Evolutionary conservation across 2,329 filamentous ascomycete genomes (phyloP).

Genomic region (Coniochaeta ligniaria): DNA sequence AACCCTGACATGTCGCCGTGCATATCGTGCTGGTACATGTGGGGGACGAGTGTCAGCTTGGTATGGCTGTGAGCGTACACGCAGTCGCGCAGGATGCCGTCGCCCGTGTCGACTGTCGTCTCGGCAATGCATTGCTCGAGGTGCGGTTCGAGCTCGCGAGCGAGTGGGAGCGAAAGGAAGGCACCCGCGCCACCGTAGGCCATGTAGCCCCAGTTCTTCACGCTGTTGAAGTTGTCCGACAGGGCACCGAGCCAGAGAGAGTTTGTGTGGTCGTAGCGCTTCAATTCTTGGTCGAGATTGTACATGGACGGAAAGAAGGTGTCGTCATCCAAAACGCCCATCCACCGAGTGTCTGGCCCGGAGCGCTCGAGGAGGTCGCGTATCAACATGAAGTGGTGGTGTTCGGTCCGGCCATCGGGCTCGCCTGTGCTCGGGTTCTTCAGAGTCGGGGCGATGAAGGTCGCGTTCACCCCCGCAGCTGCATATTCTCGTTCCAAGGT

Average conservation of each 20-base stretch:
- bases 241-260: conserved; percentile 49
- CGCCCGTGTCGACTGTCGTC: conserved; percentile 35
- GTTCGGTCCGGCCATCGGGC: conserved; percentile 31
- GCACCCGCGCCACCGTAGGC: conserved; percentile 55
- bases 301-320: conserved; percentile 54
- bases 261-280: conserved; percentile 37
- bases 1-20: conserved; percentile 48
- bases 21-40: conserved; percentile 51
- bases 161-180: conserved; percentile 48
- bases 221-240: conserved; percentile 46
- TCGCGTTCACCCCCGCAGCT: conserved; percentile 19
- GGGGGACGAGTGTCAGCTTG: conserved; percentile 46
- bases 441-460: conserved; percentile 14
- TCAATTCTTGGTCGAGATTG: conserved; percentile 38
- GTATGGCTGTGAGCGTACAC: conserved; percentile 46
- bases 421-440: conserved; percentile 13
- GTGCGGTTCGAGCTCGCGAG: conserved; percentile 36
- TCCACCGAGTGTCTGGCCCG: conserved; percentile 42
- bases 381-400: conserved; percentile 51
- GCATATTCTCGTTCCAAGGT: conserved; percentile 24
- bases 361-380: conserved; percentile 37
- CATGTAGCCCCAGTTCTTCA: conserved; percentile 48
- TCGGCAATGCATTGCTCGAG: conserved; percentile 41
- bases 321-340: conserved; percentile 53
- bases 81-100: conserved; percentile 50